Conservation (phyloP, 1,284 basidiomycete genomes). For the Cryptococcus sp. region DNA sequence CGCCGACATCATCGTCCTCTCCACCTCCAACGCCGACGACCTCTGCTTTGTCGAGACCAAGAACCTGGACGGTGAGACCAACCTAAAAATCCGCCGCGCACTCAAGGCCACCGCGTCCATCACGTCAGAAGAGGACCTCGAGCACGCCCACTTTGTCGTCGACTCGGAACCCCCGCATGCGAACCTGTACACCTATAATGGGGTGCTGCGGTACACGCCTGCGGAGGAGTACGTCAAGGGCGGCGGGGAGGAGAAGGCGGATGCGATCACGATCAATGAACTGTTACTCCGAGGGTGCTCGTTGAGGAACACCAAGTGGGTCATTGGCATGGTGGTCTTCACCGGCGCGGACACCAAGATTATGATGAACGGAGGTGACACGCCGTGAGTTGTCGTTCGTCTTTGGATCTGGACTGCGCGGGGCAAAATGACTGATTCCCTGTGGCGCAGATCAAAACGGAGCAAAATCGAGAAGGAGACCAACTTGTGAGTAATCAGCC, state of each 20-base stretch:
- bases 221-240: slow-evolving; percentile 14
- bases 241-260: slow-evolving; percentile 40
- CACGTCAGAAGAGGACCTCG: slow-evolving; percentile 84
- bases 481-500: slow-evolving; percentile 59
- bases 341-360: slow-evolving; percentile 97
- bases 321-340: slow-evolving; percentile 89
- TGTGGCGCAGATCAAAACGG: slow-evolving; percentile 63
- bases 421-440: background rate
- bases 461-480: slow-evolving; percentile 97
- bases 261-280: slow-evolving; percentile 79
- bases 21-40: slow-evolving; percentile 67
- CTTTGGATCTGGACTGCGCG: background rate
- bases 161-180: slow-evolving; percentile 92
- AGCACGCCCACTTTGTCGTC: slow-evolving; percentile 77
- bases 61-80: slow-evolving; percentile 95
- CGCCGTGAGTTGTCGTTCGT: slow-evolving; percentile 54
- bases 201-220: slow-evolving; percentile 67
- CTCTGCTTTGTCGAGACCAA: slow-evolving; percentile 90
- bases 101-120: slow-evolving; percentile 73
- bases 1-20: slow-evolving; percentile 87
- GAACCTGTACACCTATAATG: slow-evolving; percentile 89
- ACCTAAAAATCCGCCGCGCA: slow-evolving; percentile 80
- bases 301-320: slow-evolving; percentile 90
- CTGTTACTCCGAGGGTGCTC: slow-evolving; percentile 87
- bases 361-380: slow-evolving; percentile 91